phyloP scores from a whole-genome alignment of 352 stramenopile genomes.

The Phytopythium sindhum region DNA sequence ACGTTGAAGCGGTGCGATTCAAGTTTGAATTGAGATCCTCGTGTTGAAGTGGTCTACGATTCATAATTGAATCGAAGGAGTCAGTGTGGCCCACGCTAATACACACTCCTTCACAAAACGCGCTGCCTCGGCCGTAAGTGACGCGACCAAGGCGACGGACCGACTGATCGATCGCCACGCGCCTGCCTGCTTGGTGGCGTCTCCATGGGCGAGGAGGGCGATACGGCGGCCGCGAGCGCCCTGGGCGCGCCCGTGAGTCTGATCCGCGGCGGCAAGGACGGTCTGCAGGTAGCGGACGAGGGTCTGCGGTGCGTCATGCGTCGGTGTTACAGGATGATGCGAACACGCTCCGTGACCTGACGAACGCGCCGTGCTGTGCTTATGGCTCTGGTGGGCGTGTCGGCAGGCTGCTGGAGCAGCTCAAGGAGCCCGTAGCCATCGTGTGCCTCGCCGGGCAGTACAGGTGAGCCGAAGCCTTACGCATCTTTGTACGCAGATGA shows the following conservation, averaged over 20 bases:
- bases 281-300: constrained; percentile 49
- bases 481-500: not conserved
- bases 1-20: constrained; percentile 1
- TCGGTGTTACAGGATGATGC: not conserved
- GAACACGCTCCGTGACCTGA: not conserved
- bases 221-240: constrained; percentile 1
- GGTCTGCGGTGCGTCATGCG: constrained; percentile 35
- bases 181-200: not conserved
- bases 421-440: constrained; percentile 72
- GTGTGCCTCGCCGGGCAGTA: constrained; percentile 81
- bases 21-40: not conserved
- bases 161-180: not conserved
- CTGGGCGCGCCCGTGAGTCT: constrained; percentile 50
- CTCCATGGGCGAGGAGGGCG: constrained; percentile 8
- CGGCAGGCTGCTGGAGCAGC: constrained; percentile 52
- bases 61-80: not conserved
- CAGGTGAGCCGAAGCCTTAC: constrained; percentile 23
- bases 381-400: not conserved
- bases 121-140: not conserved
- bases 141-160: not conserved
- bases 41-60: not conserved
- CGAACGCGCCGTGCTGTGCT: not conserved
- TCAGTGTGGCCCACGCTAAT: not conserved
- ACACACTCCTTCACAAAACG: not conserved
- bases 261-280: constrained; percentile 44